Percentiles rank a stretch among this genome's conserved stretches.
These are phyloP conservation scores for Ceratonia siliqua DNA, from an alignment of 306 rosid genomes.

Conservation along the genomic window DNA sequence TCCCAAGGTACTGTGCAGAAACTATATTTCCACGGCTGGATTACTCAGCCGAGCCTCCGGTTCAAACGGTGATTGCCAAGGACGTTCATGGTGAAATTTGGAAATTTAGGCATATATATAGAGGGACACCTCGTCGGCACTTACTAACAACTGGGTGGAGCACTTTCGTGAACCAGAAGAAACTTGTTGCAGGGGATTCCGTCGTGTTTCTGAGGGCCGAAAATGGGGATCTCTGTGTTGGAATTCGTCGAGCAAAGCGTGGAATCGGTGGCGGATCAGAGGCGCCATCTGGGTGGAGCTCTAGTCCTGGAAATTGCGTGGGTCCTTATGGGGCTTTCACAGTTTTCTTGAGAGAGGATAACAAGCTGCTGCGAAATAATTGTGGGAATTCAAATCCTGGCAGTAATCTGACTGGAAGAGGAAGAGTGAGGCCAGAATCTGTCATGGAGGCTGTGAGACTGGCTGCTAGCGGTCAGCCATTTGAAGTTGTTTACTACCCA, in stretches of 20 bases:
- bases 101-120: constrained; percentile 92
- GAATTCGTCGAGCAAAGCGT: constrained; percentile 84
- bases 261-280: constrained; percentile 57
- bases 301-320: constrained; percentile 39
- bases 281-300: constrained; percentile 63
- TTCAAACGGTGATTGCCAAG: constrained; percentile 85
- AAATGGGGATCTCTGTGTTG: constrained; percentile 77
- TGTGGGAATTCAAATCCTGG: constrained; percentile 43
- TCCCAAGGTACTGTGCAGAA: constrained; percentile 94
- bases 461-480: constrained; percentile 66
- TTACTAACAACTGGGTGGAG: constrained; percentile 97
- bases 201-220: constrained; percentile 86
- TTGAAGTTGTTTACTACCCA: constrained; percentile 82
- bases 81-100: constrained; percentile 89
- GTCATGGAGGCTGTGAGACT: constrained; percentile 69
- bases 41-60: constrained; percentile 94
- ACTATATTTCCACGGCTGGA: constrained; percentile 89
- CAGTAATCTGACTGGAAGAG: constrained; percentile 42
- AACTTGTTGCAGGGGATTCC: constrained; percentile 93
- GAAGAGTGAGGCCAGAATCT: constrained; percentile 66
- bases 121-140: constrained; percentile 95
- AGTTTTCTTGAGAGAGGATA: constrained; percentile 68
- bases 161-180: constrained; percentile 90
- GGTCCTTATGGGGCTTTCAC: constrained; percentile 66
- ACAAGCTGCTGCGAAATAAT: constrained; percentile 51